Base-by-base conservation (phyloP, 257 asterid species). In the Galeopsis tetrahit region DNA sequence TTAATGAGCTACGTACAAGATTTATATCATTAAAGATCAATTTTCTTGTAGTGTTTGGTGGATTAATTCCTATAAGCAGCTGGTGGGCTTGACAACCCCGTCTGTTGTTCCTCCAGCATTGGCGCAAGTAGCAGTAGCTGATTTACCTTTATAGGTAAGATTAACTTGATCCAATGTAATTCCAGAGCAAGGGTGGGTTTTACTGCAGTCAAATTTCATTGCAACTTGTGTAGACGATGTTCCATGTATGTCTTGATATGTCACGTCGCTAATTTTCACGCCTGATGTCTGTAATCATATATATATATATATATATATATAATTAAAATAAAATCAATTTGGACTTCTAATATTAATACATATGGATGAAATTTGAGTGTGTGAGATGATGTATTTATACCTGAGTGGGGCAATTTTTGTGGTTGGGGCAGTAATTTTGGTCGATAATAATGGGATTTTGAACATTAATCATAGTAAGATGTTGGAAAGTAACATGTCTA, bases 391-490 rank as follows among this genome's bases (percentile, higher is more conserved):
- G 8, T 2, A n/a, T n/a, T n/a, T n/a, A 3, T 74, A 82, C 91
- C 84, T 82, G 76, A 7, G 56, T 0, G 10, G 93, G 86, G 42
- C 90, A 87, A 15, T 58, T 39, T 1, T 32, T 0, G 49, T 71
- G n/a, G 49, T 72, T 6, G 2, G 93, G 93, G 64, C 93, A 87
- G 59, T 87, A 87, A 32, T 87, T 78, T 72, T 87, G 93, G 68
- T 87, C 83, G 2, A 87, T 83, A 34, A 85, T 81, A n/a, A 87
- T 80, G 0, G 93, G 93, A 61, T 87, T 87, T 69, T 74, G 31
- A 63, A 87, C 93, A 11, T 83, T 77, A 17, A 13, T 14, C 87
- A 85, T 85, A 0, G 65, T 62, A 1, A 76, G 33, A n/a, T 85
- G 84, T 14, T 83, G 83, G 63, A 81, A 87, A 2, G 72, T 53